Evolutionary conservation across 805 yeast species (phyloP).

Genomic region (Saccharomycopsis synnaedendra): DNA sequence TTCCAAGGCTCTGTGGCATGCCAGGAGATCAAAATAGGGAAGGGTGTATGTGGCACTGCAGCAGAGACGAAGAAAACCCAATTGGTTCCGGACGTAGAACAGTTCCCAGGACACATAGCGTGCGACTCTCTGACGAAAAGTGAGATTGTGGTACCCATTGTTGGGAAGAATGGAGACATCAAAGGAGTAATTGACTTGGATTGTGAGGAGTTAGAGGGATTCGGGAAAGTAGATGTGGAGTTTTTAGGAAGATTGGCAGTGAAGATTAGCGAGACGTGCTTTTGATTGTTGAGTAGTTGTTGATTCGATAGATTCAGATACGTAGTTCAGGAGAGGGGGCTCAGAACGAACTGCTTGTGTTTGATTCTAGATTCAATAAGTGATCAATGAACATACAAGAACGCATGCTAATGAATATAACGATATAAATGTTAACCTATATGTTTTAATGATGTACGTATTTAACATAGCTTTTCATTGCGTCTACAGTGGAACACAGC

Average conservation of each 20-base stretch:
- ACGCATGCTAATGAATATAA: neutral
- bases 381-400: neutral
- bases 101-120: slow-evolving; percentile 89
- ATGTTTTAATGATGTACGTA: neutral
- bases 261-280: slow-evolving; percentile 38
- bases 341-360: neutral
- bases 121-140: slow-evolving; percentile 93
- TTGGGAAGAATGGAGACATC: slow-evolving; percentile 30
- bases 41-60: slow-evolving; percentile 89
- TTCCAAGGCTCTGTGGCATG: slow-evolving; percentile 97
- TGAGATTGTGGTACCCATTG: slow-evolving; percentile 85
- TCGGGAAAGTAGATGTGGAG: slow-evolving; percentile 48
- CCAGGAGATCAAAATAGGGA: slow-evolving; percentile 65
- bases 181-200: slow-evolving; percentile 84
- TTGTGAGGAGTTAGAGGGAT: slow-evolving; percentile 54
- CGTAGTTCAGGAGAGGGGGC: neutral
- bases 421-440: neutral
- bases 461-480: no score
- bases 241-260: slow-evolving; percentile 50
- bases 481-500: no score
- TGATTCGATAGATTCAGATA: neutral
- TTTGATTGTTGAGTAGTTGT: slow-evolving; percentile 26
- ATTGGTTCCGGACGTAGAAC: slow-evolving; percentile 64
- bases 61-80: slow-evolving; percentile 52
- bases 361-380: neutral